These are phyloP conservation scores for Tricholoma furcatifolium DNA, from an alignment of 768 basidiomycete species.

Conservation along the genomic window DNA sequence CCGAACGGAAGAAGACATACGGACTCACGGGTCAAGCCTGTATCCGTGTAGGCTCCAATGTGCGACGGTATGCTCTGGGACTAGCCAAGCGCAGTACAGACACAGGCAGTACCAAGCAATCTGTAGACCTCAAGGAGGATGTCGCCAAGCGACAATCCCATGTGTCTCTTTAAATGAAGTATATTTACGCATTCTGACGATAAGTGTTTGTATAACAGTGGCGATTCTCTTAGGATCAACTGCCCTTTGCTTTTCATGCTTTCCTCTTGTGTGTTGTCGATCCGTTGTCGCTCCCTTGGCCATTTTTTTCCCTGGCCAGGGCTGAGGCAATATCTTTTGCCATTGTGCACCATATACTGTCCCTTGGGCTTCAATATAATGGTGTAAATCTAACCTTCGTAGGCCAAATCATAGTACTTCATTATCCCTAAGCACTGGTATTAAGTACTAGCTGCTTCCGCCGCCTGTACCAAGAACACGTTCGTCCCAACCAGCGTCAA, in stretches of 20 bases:
- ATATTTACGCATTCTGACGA: not conserved
- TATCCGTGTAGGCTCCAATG: constrained; percentile 53
- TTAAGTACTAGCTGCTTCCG: no score
- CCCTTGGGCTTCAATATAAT: constrained; percentile 6
- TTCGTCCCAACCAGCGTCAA: constrained; percentile 60
- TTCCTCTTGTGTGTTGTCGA: constrained; percentile 16
- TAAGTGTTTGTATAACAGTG: constrained; percentile 33
- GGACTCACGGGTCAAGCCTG: constrained; percentile 37
- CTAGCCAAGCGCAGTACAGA: constrained; percentile 63
- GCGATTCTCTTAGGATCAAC: constrained; percentile 45
- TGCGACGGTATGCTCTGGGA: constrained; percentile 56
- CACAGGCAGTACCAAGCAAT: constrained; percentile 39
- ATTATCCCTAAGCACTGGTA: constrained; percentile 57
- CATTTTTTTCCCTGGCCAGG: constrained; percentile 7
- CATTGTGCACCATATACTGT: no score
- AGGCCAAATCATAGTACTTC: constrained; percentile 13
- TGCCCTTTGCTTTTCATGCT: constrained; percentile 30
- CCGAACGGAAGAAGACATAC: constrained; percentile 37
- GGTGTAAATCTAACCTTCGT: constrained; percentile 16
- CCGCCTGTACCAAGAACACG: no score
- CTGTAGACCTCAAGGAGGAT: constrained; percentile 58
- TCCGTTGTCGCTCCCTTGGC: constrained; percentile 8
- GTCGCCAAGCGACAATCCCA: constrained; percentile 44
- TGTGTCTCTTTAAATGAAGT: constrained; percentile 35
- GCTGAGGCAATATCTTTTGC: constrained; percentile 12